phyloP scores from a whole-genome alignment of 1,139 yeast genomes.

The Sugiyamaella sp. region DNA sequence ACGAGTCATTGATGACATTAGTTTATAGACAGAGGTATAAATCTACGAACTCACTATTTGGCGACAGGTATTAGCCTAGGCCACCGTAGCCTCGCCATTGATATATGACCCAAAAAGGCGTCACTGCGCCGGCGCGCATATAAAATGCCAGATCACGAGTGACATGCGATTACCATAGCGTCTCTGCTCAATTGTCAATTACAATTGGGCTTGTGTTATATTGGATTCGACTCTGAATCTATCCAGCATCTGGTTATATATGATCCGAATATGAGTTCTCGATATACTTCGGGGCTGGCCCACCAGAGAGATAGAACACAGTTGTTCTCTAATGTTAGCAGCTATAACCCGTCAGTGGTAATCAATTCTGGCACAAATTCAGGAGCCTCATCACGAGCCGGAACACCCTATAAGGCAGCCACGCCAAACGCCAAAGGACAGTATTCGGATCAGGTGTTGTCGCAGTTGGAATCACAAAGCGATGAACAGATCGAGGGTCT shows the following conservation, averaged over 20 bases:
- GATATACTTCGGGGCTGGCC: slow-evolving; percentile 36
- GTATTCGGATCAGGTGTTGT: slow-evolving; percentile 56
- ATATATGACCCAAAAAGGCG: too few species aligned
- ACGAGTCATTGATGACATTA: too few species aligned
- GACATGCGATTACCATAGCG: neutral
- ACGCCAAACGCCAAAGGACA: slow-evolving; percentile 50
- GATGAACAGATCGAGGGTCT: slow-evolving; percentile 74
- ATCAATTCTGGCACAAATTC: slow-evolving; percentile 24
- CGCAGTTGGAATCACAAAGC: slow-evolving; percentile 78
- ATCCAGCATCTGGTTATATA: too few species aligned
- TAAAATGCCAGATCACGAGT: slow-evolving; percentile 9
- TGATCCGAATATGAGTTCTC: slow-evolving; percentile 31
- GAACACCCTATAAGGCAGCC: slow-evolving; percentile 55
- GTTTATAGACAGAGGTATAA: too few species aligned
- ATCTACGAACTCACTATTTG: too few species aligned
- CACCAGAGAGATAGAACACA: slow-evolving; percentile 45
- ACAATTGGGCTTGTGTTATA: too few species aligned
- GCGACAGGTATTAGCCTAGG: too few species aligned
- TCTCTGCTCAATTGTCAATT: too few species aligned
- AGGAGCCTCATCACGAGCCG: slow-evolving; percentile 20
- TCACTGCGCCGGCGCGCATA: neutral
- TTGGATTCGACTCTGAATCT: neutral
- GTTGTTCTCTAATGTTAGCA: slow-evolving; percentile 40
- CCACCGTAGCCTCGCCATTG: too few species aligned
- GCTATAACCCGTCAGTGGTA: slow-evolving; percentile 37